phyloP scores from a whole-genome alignment of 2,329 filamentous ascomycete species.

The Botrytis galanthina region DNA sequence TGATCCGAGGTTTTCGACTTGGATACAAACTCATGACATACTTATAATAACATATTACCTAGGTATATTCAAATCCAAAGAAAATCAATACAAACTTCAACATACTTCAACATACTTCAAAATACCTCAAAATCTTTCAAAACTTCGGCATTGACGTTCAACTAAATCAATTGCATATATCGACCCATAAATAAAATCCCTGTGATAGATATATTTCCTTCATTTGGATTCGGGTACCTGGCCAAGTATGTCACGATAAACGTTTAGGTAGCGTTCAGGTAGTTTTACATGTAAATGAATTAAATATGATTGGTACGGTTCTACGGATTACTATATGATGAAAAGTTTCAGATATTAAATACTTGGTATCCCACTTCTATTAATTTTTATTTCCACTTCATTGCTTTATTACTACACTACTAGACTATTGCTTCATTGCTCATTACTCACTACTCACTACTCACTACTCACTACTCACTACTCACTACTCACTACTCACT shows the following conservation, averaged over 20 bases:
- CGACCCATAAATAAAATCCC: not conserved
- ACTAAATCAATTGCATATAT: not conserved
- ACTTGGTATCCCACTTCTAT: not conserved
- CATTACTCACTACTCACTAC: no score
- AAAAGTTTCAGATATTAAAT: not conserved
- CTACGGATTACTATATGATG: not conserved
- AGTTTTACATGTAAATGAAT: not conserved
- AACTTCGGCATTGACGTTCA: not conserved
- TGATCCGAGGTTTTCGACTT: not conserved
- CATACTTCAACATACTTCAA: not conserved
- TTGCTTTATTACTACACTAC: not conserved
- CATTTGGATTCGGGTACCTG: not conserved
- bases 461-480: no score
- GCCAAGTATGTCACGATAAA: not conserved
- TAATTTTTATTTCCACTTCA: not conserved
- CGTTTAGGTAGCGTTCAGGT: not conserved
- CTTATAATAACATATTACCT: not conserved
- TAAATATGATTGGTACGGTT: slow-evolving; percentile 10
- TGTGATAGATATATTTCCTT: not conserved
- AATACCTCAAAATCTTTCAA: not conserved
- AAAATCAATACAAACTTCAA: not conserved
- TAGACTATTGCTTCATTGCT: no score
- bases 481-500: no score
- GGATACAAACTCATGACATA: not conserved
- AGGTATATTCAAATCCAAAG: not conserved